These are phyloP conservation scores for Holtermannia corniformis DNA, from an alignment of 768 basidiomycete genomes.

Conservation along the genomic window DNA sequence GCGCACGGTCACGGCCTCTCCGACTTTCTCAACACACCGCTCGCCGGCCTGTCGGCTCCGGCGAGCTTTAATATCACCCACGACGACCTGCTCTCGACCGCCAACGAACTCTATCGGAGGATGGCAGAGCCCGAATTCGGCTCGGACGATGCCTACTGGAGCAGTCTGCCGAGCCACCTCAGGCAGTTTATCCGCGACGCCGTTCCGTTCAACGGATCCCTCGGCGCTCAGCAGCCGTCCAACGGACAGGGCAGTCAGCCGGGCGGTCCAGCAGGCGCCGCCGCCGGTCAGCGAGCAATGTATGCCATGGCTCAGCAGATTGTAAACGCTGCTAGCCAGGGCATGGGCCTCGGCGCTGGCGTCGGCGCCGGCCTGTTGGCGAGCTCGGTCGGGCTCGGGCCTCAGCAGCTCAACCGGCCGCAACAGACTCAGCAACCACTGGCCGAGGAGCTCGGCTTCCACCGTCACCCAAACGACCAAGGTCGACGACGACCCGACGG, in stretches of 20 bases:
- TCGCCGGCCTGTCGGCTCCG: not conserved
- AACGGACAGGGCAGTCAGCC: slow-evolving; percentile 1
- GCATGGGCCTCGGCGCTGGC: slow-evolving; percentile 30
- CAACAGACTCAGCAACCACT: slow-evolving; percentile 15
- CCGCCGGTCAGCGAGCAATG: slow-evolving; percentile 53
- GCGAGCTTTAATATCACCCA: slow-evolving; percentile 43
- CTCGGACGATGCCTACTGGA: slow-evolving; percentile 61
- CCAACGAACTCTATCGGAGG: slow-evolving; percentile 55
- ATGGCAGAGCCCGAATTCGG: slow-evolving; percentile 46
- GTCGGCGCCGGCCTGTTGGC: slow-evolving; percentile 46
- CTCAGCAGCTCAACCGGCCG: slow-evolving; percentile 10
- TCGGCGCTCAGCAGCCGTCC: slow-evolving; percentile 2
- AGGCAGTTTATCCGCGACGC: slow-evolving; percentile 58
- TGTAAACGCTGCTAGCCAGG: slow-evolving; percentile 38
- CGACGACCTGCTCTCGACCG: slow-evolving; percentile 54
- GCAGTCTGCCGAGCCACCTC: slow-evolving; percentile 57
- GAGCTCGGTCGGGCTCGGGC: slow-evolving; percentile 10
- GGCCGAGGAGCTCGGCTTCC: slow-evolving; percentile 36
- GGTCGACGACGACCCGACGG: not conserved
- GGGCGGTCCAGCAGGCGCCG: slow-evolving; percentile 38
- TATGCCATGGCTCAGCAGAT: slow-evolving; percentile 62
- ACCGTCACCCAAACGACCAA: slow-evolving; percentile 31
- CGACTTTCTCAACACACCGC: slow-evolving; percentile 3
- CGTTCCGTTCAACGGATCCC: slow-evolving; percentile 41
- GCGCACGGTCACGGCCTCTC: slow-evolving; percentile 7